Base-by-base conservation (phyloP, 2,329 filamentous ascomycete species). In the Cyphellophora attinorum region DNA sequence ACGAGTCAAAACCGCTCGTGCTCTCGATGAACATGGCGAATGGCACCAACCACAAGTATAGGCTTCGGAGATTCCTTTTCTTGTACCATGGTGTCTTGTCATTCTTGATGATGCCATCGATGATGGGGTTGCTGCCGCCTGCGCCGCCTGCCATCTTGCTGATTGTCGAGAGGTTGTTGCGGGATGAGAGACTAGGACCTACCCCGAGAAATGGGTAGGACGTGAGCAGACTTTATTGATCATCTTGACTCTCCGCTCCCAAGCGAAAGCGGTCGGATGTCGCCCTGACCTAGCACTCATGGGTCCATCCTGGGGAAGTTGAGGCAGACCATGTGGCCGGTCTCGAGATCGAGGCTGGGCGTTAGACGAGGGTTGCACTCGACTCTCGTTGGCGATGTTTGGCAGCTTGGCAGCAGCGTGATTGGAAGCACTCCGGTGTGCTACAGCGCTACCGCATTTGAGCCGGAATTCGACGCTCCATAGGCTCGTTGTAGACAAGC, bases 21-120 rank as follows among this genome's bases (percentile, higher is more conserved):
- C 72, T 73, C 55, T 77, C 74, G 38, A 77, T 72, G 29, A 73
- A 73, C 57, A 76, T 70, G 51, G 69, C 74, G 27, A 69, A 71
- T 16, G 70, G 70, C 37, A 77, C 70, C 33, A 78, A 61, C 39
- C 72, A 54, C 5, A 76, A 49, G 47, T 78, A 78, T 23, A 78
- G 58, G 11, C 48, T 49, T 31, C 72, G 61, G 27, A 78, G 57
- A 43, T 77, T 76, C 1, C 67, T 70, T 52, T 78, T 78, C 48
- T 61, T 64, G 56, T 66, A 76, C 70, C 70, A 76, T 35, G 55
- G 54, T 19, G 58, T 57, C 18, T 52, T 51, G 38, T 67, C 63
- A 12, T 34, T 34, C 21, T 34, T 34, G 23, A 34, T 23, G 32
- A 34, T 34, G 21, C 32, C 32, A 28, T 34, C 21, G 12, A 34